phyloP scores from a whole-genome alignment of 495 filamentous ascomycete species.

The Xanthoparmelia taractica region DNA sequence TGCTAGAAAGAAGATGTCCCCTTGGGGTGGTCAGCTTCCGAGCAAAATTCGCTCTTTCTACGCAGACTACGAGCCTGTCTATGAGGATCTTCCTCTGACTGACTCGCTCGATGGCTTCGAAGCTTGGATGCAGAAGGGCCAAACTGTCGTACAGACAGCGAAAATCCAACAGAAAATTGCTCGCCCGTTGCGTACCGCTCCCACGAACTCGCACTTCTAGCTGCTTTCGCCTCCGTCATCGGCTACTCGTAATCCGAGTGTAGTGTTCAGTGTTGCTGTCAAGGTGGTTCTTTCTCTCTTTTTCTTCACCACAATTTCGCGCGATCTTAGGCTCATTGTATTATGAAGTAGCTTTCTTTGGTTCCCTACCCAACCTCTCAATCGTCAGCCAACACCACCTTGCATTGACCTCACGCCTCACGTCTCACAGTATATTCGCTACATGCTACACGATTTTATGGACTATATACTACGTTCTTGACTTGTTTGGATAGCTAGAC shows the following conservation, averaged over 20 bases:
- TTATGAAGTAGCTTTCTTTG: background rate
- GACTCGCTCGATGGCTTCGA: constrained; percentile 39
- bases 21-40: constrained; percentile 37
- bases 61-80: constrained; percentile 38
- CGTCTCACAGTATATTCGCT: background rate
- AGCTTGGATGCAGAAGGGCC: constrained; percentile 10
- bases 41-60: constrained; percentile 42
- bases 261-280: background rate
- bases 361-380: background rate
- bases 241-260: background rate
- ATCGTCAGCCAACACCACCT: background rate
- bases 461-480: background rate
- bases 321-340: background rate
- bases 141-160: background rate
- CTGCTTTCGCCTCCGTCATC: background rate
- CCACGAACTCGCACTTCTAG: background rate
- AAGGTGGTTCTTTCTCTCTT: background rate
- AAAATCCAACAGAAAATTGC: background rate
- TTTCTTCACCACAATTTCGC: background rate
- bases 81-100: constrained; percentile 41
- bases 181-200: background rate
- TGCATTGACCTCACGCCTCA: background rate
- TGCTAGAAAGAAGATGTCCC: constrained; percentile 41
- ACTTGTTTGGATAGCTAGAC: background rate
- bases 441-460: background rate